Evolutionary conservation across 2,329 filamentous ascomycete species (phyloP).

Genomic region (Colletotrichum endophyticum): DNA sequence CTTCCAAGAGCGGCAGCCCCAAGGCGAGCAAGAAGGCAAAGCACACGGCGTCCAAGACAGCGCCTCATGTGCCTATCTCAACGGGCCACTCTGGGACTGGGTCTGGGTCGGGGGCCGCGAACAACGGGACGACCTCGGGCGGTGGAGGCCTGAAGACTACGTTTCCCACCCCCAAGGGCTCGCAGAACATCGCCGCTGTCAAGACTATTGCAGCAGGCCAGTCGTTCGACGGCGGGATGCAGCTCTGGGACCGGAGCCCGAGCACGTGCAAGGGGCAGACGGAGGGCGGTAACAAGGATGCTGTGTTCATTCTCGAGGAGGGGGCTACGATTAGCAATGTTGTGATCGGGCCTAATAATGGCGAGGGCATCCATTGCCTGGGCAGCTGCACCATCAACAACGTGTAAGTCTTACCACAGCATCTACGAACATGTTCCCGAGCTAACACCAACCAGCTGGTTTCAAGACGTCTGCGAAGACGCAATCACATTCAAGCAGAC

Average conservation of each 20-base stretch:
- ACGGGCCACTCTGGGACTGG: neutral
- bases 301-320: conserved; percentile 44
- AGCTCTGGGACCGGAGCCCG: conserved; percentile 41
- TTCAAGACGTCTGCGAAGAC: conserved; percentile 42
- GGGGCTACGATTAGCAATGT: conserved; percentile 49
- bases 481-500: conserved; percentile 37
- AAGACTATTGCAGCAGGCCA: conserved; percentile 15
- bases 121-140: neutral
- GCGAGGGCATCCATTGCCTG: conserved; percentile 50
- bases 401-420: neutral
- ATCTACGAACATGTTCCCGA: neutral
- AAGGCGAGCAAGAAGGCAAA: neutral
- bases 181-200: conserved; percentile 3
- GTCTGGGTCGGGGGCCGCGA: neutral
- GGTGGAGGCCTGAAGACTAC: neutral
- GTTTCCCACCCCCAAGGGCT: conserved; percentile 12
- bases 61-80: neutral
- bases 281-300: conserved; percentile 45
- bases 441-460: conserved; percentile 35
- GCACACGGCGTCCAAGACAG: neutral
- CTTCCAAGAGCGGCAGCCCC: neutral
- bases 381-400: conserved; percentile 43
- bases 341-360: conserved; percentile 48
- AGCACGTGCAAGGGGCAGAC: conserved; percentile 41
- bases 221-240: conserved; percentile 17